Conservation (phyloP, 306 rosid genomes). For the Citrullus colocynthis region DNA sequence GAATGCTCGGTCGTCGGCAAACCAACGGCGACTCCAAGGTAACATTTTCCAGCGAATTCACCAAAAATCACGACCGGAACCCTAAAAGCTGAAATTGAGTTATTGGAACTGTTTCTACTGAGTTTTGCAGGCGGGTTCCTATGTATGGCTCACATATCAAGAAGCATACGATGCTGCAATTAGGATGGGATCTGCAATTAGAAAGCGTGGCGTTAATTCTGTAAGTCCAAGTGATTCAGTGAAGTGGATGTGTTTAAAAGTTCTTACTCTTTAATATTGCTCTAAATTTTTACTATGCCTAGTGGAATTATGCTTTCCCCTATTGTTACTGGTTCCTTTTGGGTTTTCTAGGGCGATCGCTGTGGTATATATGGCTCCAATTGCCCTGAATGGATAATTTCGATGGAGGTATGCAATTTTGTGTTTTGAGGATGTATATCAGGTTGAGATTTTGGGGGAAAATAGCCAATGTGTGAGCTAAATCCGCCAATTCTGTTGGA, state of each 20-base stretch:
- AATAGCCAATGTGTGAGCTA: neutral
- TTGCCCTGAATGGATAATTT: conserved; percentile 71
- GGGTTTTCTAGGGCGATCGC: conserved; percentile 50
- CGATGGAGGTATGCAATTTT: conserved; percentile 60
- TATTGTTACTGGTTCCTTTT: neutral
- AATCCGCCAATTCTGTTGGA: neutral
- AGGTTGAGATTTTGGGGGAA: neutral
- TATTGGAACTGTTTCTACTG: neutral
- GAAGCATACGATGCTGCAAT: conserved; percentile 52
- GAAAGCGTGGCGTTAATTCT: conserved; percentile 50
- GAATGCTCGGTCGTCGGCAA: conserved; percentile 67
- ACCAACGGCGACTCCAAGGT: conserved; percentile 47
- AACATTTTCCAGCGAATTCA: neutral
- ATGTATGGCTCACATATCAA: conserved; percentile 40
- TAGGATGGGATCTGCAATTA: conserved; percentile 59
- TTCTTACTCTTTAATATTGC: neutral
- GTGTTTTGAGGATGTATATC: neutral
- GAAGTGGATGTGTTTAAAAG: neutral
- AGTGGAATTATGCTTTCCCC: neutral
- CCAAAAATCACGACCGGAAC: neutral
- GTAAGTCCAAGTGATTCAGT: conserved; percentile 24
- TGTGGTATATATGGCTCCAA: conserved; percentile 83
- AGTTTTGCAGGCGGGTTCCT: conserved; percentile 30
- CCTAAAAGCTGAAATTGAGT: neutral
- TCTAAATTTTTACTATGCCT: neutral